Conservation (phyloP, 2,329 filamentous ascomycete species). For the Emericellopsis atlantica region DNA sequence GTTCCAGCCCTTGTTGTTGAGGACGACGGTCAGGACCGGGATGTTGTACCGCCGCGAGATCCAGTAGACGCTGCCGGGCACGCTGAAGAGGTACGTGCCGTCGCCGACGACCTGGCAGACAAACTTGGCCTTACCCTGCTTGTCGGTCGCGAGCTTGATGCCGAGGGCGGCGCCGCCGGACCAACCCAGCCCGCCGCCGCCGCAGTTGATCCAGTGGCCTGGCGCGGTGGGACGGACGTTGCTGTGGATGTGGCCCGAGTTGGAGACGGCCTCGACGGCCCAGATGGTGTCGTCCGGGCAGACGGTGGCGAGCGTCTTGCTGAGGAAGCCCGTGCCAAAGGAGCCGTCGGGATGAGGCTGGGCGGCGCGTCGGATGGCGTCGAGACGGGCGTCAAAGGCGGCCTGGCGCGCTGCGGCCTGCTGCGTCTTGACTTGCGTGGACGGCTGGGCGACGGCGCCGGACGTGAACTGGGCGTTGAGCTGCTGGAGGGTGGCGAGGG, state of each 20-base stretch:
- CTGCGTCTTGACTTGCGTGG: slow-evolving; percentile 6
- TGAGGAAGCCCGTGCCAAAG: slow-evolving; percentile 19
- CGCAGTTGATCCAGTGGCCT: slow-evolving; percentile 65
- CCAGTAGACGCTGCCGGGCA: slow-evolving; percentile 43
- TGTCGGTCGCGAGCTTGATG: slow-evolving; percentile 51
- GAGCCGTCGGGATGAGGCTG: slow-evolving; percentile 46
- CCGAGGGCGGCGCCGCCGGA: slow-evolving; percentile 60
- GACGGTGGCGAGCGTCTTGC: slow-evolving; percentile 7
- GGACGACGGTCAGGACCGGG: slow-evolving; percentile 38
- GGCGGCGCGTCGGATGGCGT: slow-evolving; percentile 42
- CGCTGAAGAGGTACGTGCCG: slow-evolving; percentile 42
- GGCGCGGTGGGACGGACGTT: slow-evolving; percentile 54
- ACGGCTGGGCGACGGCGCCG: slow-evolving; percentile 24
- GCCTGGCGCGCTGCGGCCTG: slow-evolving; percentile 34
- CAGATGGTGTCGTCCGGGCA: slow-evolving; percentile 45
- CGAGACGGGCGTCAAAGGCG: slow-evolving; percentile 45
- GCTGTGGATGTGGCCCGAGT: slow-evolving; percentile 51
- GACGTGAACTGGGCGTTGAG: slow-evolving; percentile 49
- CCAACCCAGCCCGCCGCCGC: slow-evolving; percentile 67
- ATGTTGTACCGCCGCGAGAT: slow-evolving; percentile 40
- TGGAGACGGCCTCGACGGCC: slow-evolving; percentile 64
- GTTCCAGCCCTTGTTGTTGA: slow-evolving; percentile 39
- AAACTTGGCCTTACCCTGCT: slow-evolving; percentile 29
- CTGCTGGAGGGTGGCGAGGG: slow-evolving; percentile 53
- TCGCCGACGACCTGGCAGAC: slow-evolving; percentile 45